phyloP scores from a whole-genome alignment of 352 stramenopile species.

The Globisporangium parvum region DNA sequence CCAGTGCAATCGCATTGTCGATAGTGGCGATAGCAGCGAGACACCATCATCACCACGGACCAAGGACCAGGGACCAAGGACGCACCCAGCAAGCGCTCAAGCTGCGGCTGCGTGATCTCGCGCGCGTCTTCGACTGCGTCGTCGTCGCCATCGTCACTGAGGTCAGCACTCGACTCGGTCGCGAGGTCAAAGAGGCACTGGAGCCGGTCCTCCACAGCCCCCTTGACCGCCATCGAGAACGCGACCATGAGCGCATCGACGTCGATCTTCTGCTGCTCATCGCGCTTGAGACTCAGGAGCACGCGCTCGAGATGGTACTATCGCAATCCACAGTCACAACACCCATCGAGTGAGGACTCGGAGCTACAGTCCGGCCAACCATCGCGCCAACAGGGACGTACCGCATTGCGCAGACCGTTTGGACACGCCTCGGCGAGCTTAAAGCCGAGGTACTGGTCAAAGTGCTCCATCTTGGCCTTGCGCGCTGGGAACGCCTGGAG shows the following conservation, averaged over 20 bases:
- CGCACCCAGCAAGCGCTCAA: conserved; percentile 51
- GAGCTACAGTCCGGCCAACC: no score
- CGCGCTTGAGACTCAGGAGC: conserved; percentile 54
- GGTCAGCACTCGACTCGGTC: conserved; percentile 25
- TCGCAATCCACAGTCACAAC: neutral
- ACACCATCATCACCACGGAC: no score
- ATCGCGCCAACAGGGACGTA: no score
- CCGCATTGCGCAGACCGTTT: conserved; percentile 52
- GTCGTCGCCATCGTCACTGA: conserved; percentile 10
- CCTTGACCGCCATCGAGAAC: conserved; percentile 82
- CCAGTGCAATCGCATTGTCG: no score
- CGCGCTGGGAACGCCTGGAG: conserved; percentile 49
- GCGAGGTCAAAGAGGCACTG: conserved; percentile 66
- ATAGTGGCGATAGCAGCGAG: no score
- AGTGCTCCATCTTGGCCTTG: conserved; percentile 66
- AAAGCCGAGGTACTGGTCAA: conserved; percentile 72
- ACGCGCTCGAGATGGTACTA: conserved; percentile 78
- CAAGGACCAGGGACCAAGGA: neutral
- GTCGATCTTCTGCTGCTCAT: conserved; percentile 49
- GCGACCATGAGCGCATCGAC: conserved; percentile 71
- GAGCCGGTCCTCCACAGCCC: conserved; percentile 59
- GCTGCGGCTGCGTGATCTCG: conserved; percentile 47
- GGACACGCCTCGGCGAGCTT: conserved; percentile 55
- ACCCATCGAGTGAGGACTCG: neutral
- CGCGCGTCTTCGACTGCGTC: conserved; percentile 24